A percentile compares a stretch with the other conserved stretches of the same genome.
These are phyloP conservation scores for Immersiella caudata DNA, from an alignment of 495 filamentous ascomycete species.

Conservation along the genomic window DNA sequence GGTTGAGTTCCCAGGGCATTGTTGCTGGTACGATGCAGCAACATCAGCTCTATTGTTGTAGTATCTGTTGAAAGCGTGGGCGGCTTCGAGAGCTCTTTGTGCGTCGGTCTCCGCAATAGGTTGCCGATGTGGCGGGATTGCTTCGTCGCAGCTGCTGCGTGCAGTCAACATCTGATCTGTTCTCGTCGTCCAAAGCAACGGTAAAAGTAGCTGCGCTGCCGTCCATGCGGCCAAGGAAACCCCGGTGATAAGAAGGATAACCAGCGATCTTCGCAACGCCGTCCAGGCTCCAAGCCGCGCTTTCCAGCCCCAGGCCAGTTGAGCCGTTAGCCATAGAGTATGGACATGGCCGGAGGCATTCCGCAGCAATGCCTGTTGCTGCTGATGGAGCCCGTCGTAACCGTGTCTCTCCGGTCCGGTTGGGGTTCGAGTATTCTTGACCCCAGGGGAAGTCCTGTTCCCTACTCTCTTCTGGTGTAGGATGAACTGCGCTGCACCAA, in stretches of 20 bases:
- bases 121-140: background rate
- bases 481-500: background rate
- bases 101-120: background rate
- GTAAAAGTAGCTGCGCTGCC: background rate
- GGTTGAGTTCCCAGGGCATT: background rate
- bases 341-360: background rate
- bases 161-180: background rate
- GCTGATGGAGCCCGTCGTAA: background rate
- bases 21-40: background rate
- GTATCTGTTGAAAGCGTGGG: background rate
- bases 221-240: background rate
- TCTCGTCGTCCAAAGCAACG: background rate
- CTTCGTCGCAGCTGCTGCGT: background rate
- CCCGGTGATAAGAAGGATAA: background rate
- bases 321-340: background rate
- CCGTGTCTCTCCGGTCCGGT: background rate
- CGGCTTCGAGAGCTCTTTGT: background rate
- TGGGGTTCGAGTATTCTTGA: background rate
- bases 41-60: background rate
- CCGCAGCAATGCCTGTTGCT: background rate
- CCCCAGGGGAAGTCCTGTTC: background rate
- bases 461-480: background rate
- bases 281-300: background rate
- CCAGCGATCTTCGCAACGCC: background rate
- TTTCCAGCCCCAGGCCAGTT: background rate